phyloP scores from a whole-genome alignment of 73 alveolate species.

The Paramecium biaurelia region DNA sequence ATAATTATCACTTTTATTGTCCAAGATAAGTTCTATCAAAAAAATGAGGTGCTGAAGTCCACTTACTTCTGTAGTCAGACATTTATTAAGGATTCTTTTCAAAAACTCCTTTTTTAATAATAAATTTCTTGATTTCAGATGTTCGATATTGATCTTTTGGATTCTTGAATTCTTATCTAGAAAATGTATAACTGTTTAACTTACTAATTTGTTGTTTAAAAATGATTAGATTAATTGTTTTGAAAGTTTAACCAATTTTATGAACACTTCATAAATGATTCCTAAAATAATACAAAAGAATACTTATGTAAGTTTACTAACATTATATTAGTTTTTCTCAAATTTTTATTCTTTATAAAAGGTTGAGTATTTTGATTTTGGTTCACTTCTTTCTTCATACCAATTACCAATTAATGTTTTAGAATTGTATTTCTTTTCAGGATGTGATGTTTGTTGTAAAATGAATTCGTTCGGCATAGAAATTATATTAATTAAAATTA shows the following conservation, averaged over 20 bases:
- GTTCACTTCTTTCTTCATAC: slow-evolving; percentile 65
- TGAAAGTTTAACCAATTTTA: slow-evolving; percentile 58
- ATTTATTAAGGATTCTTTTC: slow-evolving; percentile 54
- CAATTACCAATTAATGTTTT: slow-evolving; percentile 46
- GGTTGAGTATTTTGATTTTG: slow-evolving; percentile 35
- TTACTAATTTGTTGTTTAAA: slow-evolving; percentile 24
- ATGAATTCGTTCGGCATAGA: slow-evolving; percentile 57
- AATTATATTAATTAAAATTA: not conserved
- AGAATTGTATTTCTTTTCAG: slow-evolving; percentile 53
- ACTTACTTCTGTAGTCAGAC: slow-evolving; percentile 44
- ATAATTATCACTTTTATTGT: slow-evolving; percentile 26
- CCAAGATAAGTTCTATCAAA: slow-evolving; percentile 63
- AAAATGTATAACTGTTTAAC: not conserved
- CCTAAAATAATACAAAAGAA: not conserved
- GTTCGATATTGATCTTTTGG: slow-evolving; percentile 53
- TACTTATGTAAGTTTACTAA: slow-evolving; percentile 50
- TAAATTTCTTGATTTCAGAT: slow-evolving; percentile 44
- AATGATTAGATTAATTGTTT: slow-evolving; percentile 9
- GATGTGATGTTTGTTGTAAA: slow-evolving; percentile 58
- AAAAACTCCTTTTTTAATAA: slow-evolving; percentile 43
- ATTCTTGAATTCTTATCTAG: slow-evolving; percentile 57
- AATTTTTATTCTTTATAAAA: slow-evolving; percentile 50
- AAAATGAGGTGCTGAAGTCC: slow-evolving; percentile 61
- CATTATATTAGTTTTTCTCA: slow-evolving; percentile 43
- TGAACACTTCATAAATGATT: slow-evolving; percentile 22